A percentile compares a stretch with the other conserved stretches of the same genome.
These are phyloP conservation scores for Arabis alpina DNA, from an alignment of 345 rosid genomes.

Conservation along the genomic window DNA sequence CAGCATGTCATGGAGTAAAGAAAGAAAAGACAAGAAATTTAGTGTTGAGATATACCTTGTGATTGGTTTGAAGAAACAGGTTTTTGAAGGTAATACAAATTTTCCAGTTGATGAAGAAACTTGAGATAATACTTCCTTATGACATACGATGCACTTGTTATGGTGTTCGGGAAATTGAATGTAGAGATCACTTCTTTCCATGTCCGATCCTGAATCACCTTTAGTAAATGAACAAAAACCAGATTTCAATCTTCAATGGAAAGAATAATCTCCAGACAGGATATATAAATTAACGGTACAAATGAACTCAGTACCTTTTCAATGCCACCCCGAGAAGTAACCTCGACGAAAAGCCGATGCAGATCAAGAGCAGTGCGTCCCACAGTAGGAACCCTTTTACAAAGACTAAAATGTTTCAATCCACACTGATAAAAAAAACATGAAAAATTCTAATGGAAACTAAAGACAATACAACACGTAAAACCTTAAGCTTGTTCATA, in stretches of 20 bases:
- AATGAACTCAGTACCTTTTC: slow-evolving; percentile 47
- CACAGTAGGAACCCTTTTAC: slow-evolving; percentile 75
- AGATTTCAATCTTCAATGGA: slow-evolving; percentile 26
- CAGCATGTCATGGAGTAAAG: slow-evolving; percentile 11
- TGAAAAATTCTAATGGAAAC: slow-evolving; percentile 3
- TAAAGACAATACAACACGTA: not conserved
- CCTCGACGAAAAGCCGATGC: slow-evolving; percentile 84
- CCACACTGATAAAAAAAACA: not conserved
- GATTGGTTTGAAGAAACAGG: slow-evolving; percentile 47
- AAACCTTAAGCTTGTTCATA: slow-evolving; percentile 8
- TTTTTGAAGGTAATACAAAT: slow-evolving; percentile 57
- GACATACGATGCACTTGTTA: slow-evolving; percentile 87
- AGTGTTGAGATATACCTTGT: slow-evolving; percentile 33
- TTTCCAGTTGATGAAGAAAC: slow-evolving; percentile 72
- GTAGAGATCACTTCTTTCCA: slow-evolving; percentile 86
- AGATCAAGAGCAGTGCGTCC: slow-evolving; percentile 82
- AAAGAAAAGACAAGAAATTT: not conserved
- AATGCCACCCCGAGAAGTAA: slow-evolving; percentile 87
- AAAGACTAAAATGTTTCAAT: slow-evolving; percentile 13
- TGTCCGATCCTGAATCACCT: slow-evolving; percentile 77
- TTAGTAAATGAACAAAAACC: not conserved
- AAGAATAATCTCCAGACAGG: not conserved
- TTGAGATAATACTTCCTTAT: slow-evolving; percentile 78
- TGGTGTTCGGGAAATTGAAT: slow-evolving; percentile 80
- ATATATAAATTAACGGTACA: slow-evolving; percentile 24